Evolutionary conservation across 768 basidiomycete genomes (phyloP).

Genomic region (Collybiopsis confluens): DNA sequence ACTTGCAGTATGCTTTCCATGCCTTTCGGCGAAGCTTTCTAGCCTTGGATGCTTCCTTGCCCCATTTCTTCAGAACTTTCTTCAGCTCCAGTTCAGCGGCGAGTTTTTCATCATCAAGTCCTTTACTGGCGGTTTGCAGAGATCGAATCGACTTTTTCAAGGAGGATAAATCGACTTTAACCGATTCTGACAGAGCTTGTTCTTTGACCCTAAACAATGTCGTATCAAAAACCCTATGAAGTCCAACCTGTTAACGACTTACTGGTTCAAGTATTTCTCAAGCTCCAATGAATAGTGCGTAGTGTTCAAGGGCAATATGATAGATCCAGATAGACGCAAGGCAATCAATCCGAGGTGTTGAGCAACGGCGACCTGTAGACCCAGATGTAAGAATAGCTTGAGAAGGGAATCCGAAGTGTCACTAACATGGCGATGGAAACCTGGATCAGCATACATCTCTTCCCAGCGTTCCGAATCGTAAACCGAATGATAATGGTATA

Average conservation of each 20-base stretch:
- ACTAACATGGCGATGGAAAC: constrained; percentile 54
- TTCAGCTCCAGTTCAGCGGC: constrained; percentile 35
- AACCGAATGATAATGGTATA: constrained; percentile 60
- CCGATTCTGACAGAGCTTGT: constrained; percentile 25
- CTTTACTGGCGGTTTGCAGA: constrained; percentile 35
- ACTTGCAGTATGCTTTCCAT: constrained; percentile 27
- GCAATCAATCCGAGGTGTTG: constrained; percentile 47
- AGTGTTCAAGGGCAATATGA: constrained; percentile 65
- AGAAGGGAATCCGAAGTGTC: background rate
- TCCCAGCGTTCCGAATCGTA: constrained; percentile 59
- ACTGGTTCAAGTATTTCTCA: constrained; percentile 49
- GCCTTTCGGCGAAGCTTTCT: constrained; percentile 20
- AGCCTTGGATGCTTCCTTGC: constrained; percentile 18
- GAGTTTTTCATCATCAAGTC: constrained; percentile 42
- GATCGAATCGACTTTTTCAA: constrained; percentile 33
- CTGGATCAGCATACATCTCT: constrained; percentile 60
- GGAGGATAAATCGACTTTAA: constrained; percentile 28
- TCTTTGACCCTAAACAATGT: constrained; percentile 43
- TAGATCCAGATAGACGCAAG: constrained; percentile 46
- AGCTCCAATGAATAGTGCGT: constrained; percentile 62
- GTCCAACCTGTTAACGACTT: constrained; percentile 1
- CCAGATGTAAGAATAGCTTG: background rate
- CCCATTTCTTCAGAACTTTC: constrained; percentile 29
- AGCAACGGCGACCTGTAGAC: constrained; percentile 9
- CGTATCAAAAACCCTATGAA: background rate